Evolutionary conservation across 768 basidiomycete genomes (phyloP), one percentile per base, ranked within the genome.

Genomic region (Chiua virens): DNA sequence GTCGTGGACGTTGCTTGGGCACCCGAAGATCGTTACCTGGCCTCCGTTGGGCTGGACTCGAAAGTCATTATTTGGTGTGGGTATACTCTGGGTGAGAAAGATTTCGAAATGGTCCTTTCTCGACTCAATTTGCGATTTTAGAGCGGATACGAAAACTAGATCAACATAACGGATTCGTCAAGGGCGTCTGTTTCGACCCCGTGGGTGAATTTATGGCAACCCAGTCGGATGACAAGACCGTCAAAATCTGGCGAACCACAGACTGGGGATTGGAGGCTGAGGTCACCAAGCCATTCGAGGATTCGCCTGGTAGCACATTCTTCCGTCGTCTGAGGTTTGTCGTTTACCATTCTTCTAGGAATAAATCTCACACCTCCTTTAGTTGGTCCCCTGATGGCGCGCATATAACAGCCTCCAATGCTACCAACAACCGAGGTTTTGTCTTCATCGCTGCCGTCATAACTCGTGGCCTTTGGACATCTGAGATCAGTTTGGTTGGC

Each of bases 381-480:
- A 97, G 95, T 60, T 99, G 97, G 97, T 98, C 95, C 1, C 97
- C 97, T 3, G 97, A 98, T 63, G 97, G 97, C n/a, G 91, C 96
- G 3, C 93, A 97, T 65, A 92, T 99, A 53, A 97, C 94, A 5
- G 92, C 95, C 1, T 96, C 96, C 1, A 98, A 98, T 63, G 93
- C 95, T 2, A 98, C 94, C 45, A 98, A 98, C 67, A 92, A 91
- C 60, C 86, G 87, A 56, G 95, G 95, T 18, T 94, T 93, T 50
- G 95, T 98, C 7, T 99, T 98, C 66, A 96, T 98, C 39, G 97
- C 96, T 3, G 92, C 94, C 8, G 93, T 98, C 21, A 95, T 99
- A 55, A 87, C 89, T 0, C 79, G 95, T 28, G 87, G 85, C 42
- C 79, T 86, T 11, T 98, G 94, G 92, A 86, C 85, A 4, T 87